Evolutionary conservation across 2,329 filamentous ascomycete genomes (phyloP).

Genomic region (Lachnellula arida): DNA sequence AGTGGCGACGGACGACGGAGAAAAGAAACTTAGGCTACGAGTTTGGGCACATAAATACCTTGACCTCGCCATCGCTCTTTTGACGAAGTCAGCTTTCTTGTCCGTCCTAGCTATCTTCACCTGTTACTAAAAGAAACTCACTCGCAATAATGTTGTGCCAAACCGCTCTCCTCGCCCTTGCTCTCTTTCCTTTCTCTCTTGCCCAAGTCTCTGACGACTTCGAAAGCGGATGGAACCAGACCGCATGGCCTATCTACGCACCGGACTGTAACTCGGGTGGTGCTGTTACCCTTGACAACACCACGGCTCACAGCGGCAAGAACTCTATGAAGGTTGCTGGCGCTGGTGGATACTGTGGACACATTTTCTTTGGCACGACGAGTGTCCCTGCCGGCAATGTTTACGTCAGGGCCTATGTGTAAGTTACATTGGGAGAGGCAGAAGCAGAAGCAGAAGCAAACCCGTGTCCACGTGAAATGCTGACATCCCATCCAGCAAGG

Average conservation of each 20-base stretch:
- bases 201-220: slow-evolving; percentile 53
- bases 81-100: slow-evolving; percentile 6
- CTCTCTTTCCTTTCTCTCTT: slow-evolving; percentile 42
- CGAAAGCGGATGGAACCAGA: slow-evolving; percentile 52
- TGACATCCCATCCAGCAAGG: slow-evolving; percentile 41
- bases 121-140: slow-evolving; percentile 8
- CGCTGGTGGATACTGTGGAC: slow-evolving; percentile 51
- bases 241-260: slow-evolving; percentile 55
- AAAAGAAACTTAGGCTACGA: slow-evolving; percentile 22
- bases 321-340: slow-evolving; percentile 51
- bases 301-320: slow-evolving; percentile 51
- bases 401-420: slow-evolving; percentile 53
- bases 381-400: slow-evolving; percentile 52
- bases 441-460: background rate
- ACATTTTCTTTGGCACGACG: slow-evolving; percentile 57
- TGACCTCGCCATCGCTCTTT: slow-evolving; percentile 10
- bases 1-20: slow-evolving; percentile 20
- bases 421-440: slow-evolving; percentile 30
- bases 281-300: slow-evolving; percentile 50
- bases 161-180: slow-evolving; percentile 42
- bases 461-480: slow-evolving; percentile 8
- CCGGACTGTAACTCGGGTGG: slow-evolving; percentile 55
- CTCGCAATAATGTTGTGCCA: slow-evolving; percentile 39
- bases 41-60: slow-evolving; percentile 28
- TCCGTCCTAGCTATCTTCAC: slow-evolving; percentile 1